A percentile compares a stretch with the other conserved stretches of the same genome.
Evolutionary conservation across 805 yeast genomes (phyloP).

Genomic region (Cyberlindnera xishuangbannaensis): DNA sequence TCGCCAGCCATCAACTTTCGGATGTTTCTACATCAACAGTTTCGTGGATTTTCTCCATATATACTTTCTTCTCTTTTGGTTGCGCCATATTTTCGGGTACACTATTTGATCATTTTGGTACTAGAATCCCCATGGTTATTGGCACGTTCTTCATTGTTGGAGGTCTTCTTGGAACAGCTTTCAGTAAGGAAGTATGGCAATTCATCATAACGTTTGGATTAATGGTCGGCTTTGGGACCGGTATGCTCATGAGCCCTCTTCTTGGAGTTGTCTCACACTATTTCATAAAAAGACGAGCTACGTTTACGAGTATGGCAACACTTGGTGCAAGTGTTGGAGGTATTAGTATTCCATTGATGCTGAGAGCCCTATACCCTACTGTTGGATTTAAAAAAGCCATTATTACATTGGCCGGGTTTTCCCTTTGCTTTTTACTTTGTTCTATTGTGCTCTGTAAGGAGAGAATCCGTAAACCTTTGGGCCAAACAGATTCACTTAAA

Average conservation of each 20-base stretch:
- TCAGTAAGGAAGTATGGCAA: constrained; percentile 39
- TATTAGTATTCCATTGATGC: constrained; percentile 41
- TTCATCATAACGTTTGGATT: constrained; percentile 47
- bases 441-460: constrained; percentile 28
- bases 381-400: constrained; percentile 52
- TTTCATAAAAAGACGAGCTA: constrained; percentile 37
- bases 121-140: constrained; percentile 29
- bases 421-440: constrained; percentile 18
- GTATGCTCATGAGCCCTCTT: constrained; percentile 54
- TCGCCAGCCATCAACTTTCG: constrained; percentile 46
- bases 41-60: constrained; percentile 49
- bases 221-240: constrained; percentile 45
- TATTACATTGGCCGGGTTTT: constrained; percentile 40
- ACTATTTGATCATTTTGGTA: constrained; percentile 41
- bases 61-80: constrained; percentile 22
- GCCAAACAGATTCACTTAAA: constrained; percentile 1
- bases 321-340: constrained; percentile 52
- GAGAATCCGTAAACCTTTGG: constrained; percentile 21
- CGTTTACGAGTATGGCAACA: constrained; percentile 40
- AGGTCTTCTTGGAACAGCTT: constrained; percentile 41
- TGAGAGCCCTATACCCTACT: constrained; percentile 32
- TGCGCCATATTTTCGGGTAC: constrained; percentile 38
- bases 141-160: constrained; percentile 32
- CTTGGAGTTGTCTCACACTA: constrained; percentile 54
- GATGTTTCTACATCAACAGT: constrained; percentile 38